A percentile compares a stretch with the other conserved stretches of the same genome.
These are phyloP conservation scores for Cubamyces sp. DNA, from an alignment of 768 basidiomycete species.

Conservation along the genomic window DNA sequence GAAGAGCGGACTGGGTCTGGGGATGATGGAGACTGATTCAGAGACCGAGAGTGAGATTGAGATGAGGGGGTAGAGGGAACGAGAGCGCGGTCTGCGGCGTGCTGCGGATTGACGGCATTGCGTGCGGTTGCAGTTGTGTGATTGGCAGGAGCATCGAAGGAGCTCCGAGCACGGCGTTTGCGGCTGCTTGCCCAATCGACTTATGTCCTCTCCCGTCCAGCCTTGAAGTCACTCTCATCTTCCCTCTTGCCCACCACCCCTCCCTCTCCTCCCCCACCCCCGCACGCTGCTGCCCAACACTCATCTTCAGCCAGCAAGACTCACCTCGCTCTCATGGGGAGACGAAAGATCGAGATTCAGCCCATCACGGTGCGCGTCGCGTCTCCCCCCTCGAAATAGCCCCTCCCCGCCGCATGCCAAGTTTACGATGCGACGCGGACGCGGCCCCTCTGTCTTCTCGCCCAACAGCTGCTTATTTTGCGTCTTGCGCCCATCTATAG, in stretches of 20 bases:
- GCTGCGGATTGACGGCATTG: conserved; percentile 26
- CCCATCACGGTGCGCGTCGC: conserved; percentile 68
- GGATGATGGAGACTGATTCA: neutral
- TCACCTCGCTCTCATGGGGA: conserved; percentile 51
- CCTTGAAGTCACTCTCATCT: conserved; percentile 15
- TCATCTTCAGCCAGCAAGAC: neutral
- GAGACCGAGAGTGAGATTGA: neutral
- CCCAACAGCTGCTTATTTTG: conserved; percentile 35
- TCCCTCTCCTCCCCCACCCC: conserved; percentile 7
- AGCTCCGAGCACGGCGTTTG: conserved; percentile 33
- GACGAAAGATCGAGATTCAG: conserved; percentile 83
- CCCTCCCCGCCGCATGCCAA: conserved; percentile 35
- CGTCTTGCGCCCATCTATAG: conserved; percentile 52
- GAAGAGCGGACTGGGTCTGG: neutral
- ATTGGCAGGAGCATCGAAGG: conserved; percentile 27
- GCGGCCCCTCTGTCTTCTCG: conserved; percentile 32
- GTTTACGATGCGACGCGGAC: conserved; percentile 27
- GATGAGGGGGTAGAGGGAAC: neutral
- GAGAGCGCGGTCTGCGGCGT: neutral
- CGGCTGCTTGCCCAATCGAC: conserved; percentile 28
- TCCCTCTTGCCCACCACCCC: conserved; percentile 21
- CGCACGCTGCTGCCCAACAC: neutral
- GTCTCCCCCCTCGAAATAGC: conserved; percentile 30
- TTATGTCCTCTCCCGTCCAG: conserved; percentile 27
- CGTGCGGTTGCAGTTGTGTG: conserved; percentile 26